Evolutionary conservation across 768 basidiomycete species (phyloP).

Genomic region (Collybia sp.): DNA sequence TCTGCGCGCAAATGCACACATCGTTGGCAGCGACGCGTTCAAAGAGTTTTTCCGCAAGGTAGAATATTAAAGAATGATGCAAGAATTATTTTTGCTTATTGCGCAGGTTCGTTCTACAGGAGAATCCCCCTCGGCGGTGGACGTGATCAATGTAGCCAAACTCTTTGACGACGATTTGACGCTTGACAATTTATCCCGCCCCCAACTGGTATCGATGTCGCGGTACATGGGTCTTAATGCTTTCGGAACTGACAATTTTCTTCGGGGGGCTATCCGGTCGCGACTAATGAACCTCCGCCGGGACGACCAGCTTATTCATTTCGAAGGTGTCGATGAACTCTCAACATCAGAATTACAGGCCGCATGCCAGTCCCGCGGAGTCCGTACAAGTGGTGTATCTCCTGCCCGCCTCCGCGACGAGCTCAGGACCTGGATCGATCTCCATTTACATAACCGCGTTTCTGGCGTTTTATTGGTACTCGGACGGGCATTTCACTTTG

Average conservation of each 20-base stretch:
- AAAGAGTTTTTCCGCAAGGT: constrained; percentile 99
- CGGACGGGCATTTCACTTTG: constrained; percentile 94
- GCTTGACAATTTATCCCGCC: constrained; percentile 94
- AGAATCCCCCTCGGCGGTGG: constrained; percentile 83
- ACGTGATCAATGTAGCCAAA: constrained; percentile 92
- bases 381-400: constrained; percentile 82
- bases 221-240: constrained; percentile 98
- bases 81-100: background rate
- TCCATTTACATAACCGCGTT: constrained; percentile 88
- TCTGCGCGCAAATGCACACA: constrained; percentile 87
- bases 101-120: constrained; percentile 86
- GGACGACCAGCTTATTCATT: constrained; percentile 90
- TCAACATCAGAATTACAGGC: constrained; percentile 90
- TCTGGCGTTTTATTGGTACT: constrained; percentile 92
- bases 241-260: constrained; percentile 98
- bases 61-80: constrained; percentile 4
- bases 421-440: constrained; percentile 84
- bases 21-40: constrained; percentile 92
- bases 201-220: constrained; percentile 97
- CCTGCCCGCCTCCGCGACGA: constrained; percentile 89
- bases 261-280: constrained; percentile 85
- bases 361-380: constrained; percentile 92
- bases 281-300: constrained; percentile 78
- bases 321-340: constrained; percentile 86
- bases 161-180: constrained; percentile 98